Base-by-base conservation (phyloP, 1,139 yeast species). In the Diutina neorugosa region DNA sequence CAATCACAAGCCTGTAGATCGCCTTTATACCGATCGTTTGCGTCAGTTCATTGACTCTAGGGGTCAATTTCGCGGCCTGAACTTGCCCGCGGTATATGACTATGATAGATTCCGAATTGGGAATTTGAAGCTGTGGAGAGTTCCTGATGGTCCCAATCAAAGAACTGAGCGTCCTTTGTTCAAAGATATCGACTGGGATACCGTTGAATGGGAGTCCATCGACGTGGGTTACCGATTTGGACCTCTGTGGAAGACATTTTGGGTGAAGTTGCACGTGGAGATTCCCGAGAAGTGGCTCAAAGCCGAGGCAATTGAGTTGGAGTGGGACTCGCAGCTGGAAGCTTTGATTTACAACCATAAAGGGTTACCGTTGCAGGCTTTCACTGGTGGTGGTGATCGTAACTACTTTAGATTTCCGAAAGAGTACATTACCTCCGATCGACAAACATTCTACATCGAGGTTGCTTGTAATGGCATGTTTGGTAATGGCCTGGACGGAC, bases 161-260 rank as follows among this genome's bases (percentile, higher is more conserved):
- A 62, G 65, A 52, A 72, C 86, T 52, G 73, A 75, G 54, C 78
- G 97, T 57, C 98, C 98, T 0, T 69, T 82, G 40, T 91, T 90
- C 72, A 73, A 77, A 56, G 86, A 86, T 27, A 83, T 90, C 51
- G 57, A 63, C 42, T 74, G 85, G 58, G 69, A 68, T 47, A 67
- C 67, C 54, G 60, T 73, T 46, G 71, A 76, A 44, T 86, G 90
- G 84, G 71, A 76, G 55, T 69, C 71, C 19, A 82, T 89, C 27
- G 70, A 74, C 34, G 81, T 82, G 59, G 95, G 95, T 31, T 83
- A 86, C 61, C 70, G 74, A n/a, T 89, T 86, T 66, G 97, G 96
- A 0, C 98, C 98, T 1, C 85, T 95, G 16, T 93, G 98, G 98
- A 84, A 93, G 58, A 86, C 97, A 1, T 94, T 90, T 60, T 93